Conservation (phyloP, 305 asterid genomes). For the Lippia alba region DNA sequence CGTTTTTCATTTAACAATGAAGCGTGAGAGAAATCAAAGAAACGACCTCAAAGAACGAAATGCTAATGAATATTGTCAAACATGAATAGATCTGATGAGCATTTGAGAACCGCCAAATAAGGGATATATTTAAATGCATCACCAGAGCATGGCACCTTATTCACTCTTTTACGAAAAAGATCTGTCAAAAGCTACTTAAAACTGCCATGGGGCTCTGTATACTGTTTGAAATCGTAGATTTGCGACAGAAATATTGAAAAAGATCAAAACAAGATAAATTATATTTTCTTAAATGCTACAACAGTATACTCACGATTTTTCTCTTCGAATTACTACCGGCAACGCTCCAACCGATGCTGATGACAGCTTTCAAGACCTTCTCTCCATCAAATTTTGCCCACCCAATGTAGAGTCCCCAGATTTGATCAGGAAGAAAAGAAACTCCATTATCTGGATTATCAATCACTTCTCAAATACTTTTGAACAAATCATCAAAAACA, state of each 20-base stretch:
- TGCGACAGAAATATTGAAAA: neutral
- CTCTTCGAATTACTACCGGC: conserved; percentile 47
- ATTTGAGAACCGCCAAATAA: no score
- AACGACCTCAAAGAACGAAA: no score
- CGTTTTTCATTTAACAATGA: no score
- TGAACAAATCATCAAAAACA: conserved; percentile 7
- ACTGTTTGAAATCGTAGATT: neutral
- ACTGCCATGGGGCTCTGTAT: neutral
- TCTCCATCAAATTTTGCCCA: conserved; percentile 65
- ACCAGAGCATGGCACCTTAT: neutral
- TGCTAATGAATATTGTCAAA: no score
- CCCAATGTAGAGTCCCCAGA: conserved; percentile 78
- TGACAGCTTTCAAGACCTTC: conserved; percentile 59
- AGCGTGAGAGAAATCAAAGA: no score
- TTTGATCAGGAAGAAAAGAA: conserved; percentile 65
- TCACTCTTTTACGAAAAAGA: neutral
- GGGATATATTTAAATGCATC: neutral
- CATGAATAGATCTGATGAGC: no score
- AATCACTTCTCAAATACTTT: conserved; percentile 3
- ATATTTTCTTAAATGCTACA: neutral
- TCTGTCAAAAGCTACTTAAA: conserved; percentile 1
- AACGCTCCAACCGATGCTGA: conserved; percentile 68
- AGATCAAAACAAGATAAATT: neutral
- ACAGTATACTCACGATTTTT: conserved; percentile 60
- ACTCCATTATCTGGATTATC: conserved; percentile 52